phyloP scores from a whole-genome alignment of 2,329 filamentous ascomycete genomes.

The Aspergillus novofumigatus region DNA sequence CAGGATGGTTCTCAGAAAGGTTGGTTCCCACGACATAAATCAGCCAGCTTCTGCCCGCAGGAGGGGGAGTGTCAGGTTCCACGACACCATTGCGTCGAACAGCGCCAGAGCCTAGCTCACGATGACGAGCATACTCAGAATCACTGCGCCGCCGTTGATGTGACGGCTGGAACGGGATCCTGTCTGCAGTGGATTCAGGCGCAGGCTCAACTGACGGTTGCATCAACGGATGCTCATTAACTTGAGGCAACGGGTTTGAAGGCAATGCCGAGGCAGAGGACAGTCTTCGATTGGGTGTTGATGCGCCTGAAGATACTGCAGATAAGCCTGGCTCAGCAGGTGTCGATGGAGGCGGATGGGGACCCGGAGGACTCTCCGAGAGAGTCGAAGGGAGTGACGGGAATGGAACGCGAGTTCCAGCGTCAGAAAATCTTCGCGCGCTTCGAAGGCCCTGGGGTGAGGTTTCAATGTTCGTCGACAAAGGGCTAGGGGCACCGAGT shows the following conservation, averaged over 20 bases:
- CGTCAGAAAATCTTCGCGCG: slow-evolving; percentile 29
- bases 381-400: slow-evolving; percentile 41
- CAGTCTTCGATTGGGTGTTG: slow-evolving; percentile 45
- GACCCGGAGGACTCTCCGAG: slow-evolving; percentile 55
- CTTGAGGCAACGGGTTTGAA: slow-evolving; percentile 34
- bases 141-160: slow-evolving; percentile 56
- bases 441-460: slow-evolving; percentile 46
- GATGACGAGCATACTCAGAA: slow-evolving; percentile 53
- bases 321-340: slow-evolving; percentile 57
- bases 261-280: slow-evolving; percentile 46
- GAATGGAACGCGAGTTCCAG: slow-evolving; percentile 23
- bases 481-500: slow-evolving; percentile 49
- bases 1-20: slow-evolving; percentile 66
- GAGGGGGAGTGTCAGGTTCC: slow-evolving; percentile 50
- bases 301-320: slow-evolving; percentile 51
- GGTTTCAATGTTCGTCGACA: slow-evolving; percentile 49
- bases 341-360: slow-evolving; percentile 60
- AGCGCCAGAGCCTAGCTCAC: slow-evolving; percentile 57
- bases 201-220: slow-evolving; percentile 36
- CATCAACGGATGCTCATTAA: slow-evolving; percentile 36
- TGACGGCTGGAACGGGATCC: slow-evolving; percentile 39
- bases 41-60: slow-evolving; percentile 62
- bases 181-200: slow-evolving; percentile 28
- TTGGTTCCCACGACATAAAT: slow-evolving; percentile 69
- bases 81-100: slow-evolving; percentile 62